A percentile compares a stretch with the other conserved stretches of the same genome.
phyloP scores from a whole-genome alignment of 345 rosid genomes.

The Crucihimalaya himalaica region DNA sequence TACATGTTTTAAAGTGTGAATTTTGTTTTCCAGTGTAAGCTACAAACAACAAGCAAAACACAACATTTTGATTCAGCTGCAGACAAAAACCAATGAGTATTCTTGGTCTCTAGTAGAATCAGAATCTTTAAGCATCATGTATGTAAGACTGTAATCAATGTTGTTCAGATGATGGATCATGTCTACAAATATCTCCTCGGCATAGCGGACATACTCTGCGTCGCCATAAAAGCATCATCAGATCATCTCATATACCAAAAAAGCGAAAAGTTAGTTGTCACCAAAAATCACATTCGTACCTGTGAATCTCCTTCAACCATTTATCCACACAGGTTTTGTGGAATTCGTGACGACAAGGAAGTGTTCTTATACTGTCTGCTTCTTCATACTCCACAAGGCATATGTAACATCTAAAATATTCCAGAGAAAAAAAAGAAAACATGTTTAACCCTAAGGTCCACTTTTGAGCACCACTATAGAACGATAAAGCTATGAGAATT shows the following conservation, averaged over 20 bases:
- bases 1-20: neutral
- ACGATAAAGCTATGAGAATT: neutral
- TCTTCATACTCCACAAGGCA: constrained; percentile 98
- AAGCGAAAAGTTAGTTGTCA: neutral
- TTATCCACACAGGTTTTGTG: constrained; percentile 85
- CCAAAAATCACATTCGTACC: constrained; percentile 47
- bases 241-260: constrained; percentile 4
- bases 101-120: constrained; percentile 28
- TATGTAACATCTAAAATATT: constrained; percentile 74
- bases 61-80: constrained; percentile 28
- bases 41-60: constrained; percentile 29
- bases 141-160: constrained; percentile 37
- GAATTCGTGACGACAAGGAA: constrained; percentile 93
- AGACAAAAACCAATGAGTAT: constrained; percentile 17
- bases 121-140: constrained; percentile 10
- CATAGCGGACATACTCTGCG: constrained; percentile 96
- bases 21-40: constrained; percentile 1
- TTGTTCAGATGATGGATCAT: constrained; percentile 47
- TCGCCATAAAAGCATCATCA: constrained; percentile 22
- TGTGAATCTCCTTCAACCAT: constrained; percentile 99
- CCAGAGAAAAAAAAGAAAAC: neutral
- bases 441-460: neutral
- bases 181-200: constrained; percentile 87
- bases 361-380: constrained; percentile 76
- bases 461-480: neutral